Evolutionary conservation across 768 basidiomycete species (phyloP), one percentile per base, ranked within the genome.

Genomic region (Amanita molliuscula): DNA sequence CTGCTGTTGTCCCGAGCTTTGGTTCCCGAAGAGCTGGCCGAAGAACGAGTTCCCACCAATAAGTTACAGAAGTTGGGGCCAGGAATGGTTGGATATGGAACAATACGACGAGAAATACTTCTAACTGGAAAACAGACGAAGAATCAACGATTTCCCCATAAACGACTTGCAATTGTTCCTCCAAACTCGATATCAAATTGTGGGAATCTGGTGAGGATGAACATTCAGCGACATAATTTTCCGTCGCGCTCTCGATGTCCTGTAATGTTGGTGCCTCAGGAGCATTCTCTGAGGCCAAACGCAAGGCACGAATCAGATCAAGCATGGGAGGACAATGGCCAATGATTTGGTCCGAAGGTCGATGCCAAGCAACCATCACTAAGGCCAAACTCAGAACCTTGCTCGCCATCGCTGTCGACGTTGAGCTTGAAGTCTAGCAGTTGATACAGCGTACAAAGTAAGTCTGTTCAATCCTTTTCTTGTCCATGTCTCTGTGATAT

Each of bases 1-100:
- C 71, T 4, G 82, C 73, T 20, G 67, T 55, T 0, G 73, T 76
- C 2, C 84, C 70, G 16, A 91, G 67, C 55, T 73, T 79, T 33
- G 86, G 81, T 61, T 88, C 82, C 43, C 85, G 81, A 48, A 91
- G 70, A 25, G 87, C 84, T 21, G 85, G 83, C 29, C 88, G 81
- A 2, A 91, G 70, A 23, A 86, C 72, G 29, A 85, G 73, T 61
- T 91, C 87, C 62, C 88, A 91, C 89, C 89, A 91, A 23, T 81
- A 81, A 50, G 88, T 82, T 48, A 89, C 69, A 21, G 84, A 84
- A 5, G 71, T 71, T 6, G 83, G 67, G 2, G 84, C 70, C 6
- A 88, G 67, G 25, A 85, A 69, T 10, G 81, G 75, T 8, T 70
- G 68, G 23, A 90, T 71, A 56, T 79, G 79, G 54, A 75, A 73